Base-by-base conservation (phyloP, 139 green algal genomes). In the Coccomyxa sp. region DNA sequence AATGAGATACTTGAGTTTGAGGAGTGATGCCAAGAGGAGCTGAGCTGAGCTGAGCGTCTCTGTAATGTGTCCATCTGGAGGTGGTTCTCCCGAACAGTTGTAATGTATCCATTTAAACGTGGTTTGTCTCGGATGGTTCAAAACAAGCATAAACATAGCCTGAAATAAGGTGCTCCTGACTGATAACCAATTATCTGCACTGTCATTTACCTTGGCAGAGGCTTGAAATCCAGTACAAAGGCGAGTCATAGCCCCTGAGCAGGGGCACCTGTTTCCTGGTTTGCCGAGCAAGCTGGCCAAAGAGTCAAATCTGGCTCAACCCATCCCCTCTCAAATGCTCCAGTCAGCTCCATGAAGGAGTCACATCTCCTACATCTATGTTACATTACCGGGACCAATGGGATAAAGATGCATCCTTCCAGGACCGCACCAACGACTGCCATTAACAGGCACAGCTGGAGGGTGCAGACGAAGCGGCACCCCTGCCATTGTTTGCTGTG, bases 381-480 rank as follows among this genome's bases (percentile, higher is more conserved):
- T 71, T 25, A 71, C 63, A 71, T 15, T 21, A 21, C 63, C 21
- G 63, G 18, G 18, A 71, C 21, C 7, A 71, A 9, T 71, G 63
- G 63, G 63, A 21, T 71, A 9, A 21, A 28, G 18, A 28, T 71
- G 63, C 63, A 21, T 71, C 1, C 9, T 71, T 51, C 38, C 38
- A 51, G 38, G 38, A 51, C 38, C 38, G 38, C 38, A 51, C 38
- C 38, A 51, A 51, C 7, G 38, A 11, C 3, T 7, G 38, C 38
- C 38, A 51, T 25, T 71, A 83, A 63, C 79, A 83, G 28, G 79
- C 79, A 78, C 79, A 83, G 10, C 21, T 13, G 14, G 79, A 83
- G 60, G 79, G 60, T 30, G 60, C n/a, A 31, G 79, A 18, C 13
- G 16, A 21, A n/a, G 16, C 13, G 38, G 57, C 68, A 30, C 18